Evolutionary conservation across 2,329 filamentous ascomycete genomes (phyloP), one percentile per base, ranked within the genome.

Genomic region (Aureobasidium musti): DNA sequence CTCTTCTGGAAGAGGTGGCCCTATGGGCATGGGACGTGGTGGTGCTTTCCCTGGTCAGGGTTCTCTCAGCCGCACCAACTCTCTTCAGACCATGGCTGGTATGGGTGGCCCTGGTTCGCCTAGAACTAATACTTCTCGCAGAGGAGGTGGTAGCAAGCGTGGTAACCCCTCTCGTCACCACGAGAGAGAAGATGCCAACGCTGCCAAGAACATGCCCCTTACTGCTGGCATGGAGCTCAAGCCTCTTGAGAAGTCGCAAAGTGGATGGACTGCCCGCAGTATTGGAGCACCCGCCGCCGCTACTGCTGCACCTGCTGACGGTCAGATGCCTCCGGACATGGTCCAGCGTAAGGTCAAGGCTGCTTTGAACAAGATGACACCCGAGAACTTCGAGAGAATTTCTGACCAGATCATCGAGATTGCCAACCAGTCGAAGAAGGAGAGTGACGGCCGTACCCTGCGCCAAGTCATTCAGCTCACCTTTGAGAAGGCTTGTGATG

Each of bases 261-360:
- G 81, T 66, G 94, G 95, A 61, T 99, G 95, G 95, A 97, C 96
- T 81, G 91, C 95, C 30, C 87, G 83, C 64, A 95, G 90, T 73
- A 69, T 96, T 61, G 80, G 78, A 70, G 76, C 79, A 43, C 76
- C 79, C 67, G 74, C 79, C 68, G 79, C 82, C 66, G 79, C 82
- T 70, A 77, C 70, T 41, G 72, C 70, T 41, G 72, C 70, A 37
- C 78, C 81, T 71, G 81, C 75, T 63, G 72, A 80, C 66, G 82
- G 82, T 60, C 84, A 91, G 73, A 86, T 98, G 81, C 87, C 96
- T 71, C 94, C 95, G 28, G 91, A 94, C 73, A 87, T 95, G 83
- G 95, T 99, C 67, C 95, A 99, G 82, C 89, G 94, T 73, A 99
- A 99, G 88, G 95, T 99, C 77, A 99, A 99, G 88, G 90, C 92